A percentile compares a stretch with the other conserved stretches of the same genome.
Evolutionary conservation across 2,329 filamentous ascomycete species (phyloP).

Genomic region (Macroventuria anomochaeta): DNA sequence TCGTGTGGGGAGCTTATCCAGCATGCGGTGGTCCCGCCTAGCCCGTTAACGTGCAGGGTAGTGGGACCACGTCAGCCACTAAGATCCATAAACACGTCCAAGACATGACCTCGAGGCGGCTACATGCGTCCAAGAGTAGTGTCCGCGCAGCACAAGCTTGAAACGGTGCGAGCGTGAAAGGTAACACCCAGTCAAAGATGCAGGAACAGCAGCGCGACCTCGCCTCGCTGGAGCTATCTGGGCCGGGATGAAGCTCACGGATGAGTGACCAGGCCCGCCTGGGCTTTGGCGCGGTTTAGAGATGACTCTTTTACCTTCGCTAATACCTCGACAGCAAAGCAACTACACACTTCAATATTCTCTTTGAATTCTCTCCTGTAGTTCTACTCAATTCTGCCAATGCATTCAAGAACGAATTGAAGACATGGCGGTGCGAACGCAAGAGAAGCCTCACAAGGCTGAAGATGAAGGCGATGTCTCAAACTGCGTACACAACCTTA

Average conservation of each 20-base stretch:
- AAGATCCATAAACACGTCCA: conserved; percentile 27
- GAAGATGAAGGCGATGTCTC: conserved; percentile 37
- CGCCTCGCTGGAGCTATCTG: conserved; percentile 15
- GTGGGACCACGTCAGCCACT: conserved; percentile 29
- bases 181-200: conserved; percentile 42
- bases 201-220: conserved; percentile 35
- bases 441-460: conserved; percentile 26
- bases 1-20: conserved; percentile 29
- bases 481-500: conserved; percentile 50
- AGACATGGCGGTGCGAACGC: conserved; percentile 34
- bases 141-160: conserved; percentile 29
- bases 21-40: conserved; percentile 25
- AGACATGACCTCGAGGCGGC: conserved; percentile 37
- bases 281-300: conserved; percentile 25
- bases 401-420: conserved; percentile 16
- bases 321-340: conserved; percentile 27
- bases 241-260: conserved; percentile 33
- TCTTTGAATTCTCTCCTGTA: conserved; percentile 24
- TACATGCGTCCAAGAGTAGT: conserved; percentile 30
- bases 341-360: conserved; percentile 21
- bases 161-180: conserved; percentile 32
- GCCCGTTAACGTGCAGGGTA: conserved; percentile 24
- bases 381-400: conserved; percentile 13
- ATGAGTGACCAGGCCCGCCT: conserved; percentile 38
- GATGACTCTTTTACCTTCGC: conserved; percentile 36